Conservation (phyloP, 1,284 basidiomycete species). For the Puccinia sorghi region DNA sequence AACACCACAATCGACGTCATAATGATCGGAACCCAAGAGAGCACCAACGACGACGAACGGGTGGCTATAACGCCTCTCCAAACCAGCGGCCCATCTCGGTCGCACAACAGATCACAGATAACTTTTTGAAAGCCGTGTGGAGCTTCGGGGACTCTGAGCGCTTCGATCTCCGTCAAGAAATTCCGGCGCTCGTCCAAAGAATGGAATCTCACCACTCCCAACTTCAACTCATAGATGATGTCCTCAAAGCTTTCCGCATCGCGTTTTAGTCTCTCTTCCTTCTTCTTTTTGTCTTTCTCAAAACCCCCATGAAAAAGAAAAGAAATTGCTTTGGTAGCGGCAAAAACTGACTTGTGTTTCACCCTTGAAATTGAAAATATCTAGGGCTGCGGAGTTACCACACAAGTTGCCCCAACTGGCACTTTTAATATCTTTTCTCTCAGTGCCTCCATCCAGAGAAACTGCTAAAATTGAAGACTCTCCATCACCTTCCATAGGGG, state of each 20-base stretch:
- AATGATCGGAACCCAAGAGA: conserved; percentile 30
- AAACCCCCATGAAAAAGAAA: background rate
- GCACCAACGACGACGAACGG: conserved; percentile 5
- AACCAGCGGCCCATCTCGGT: conserved; percentile 7
- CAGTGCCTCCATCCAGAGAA: conserved; percentile 60
- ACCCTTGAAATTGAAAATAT: background rate
- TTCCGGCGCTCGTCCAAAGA: conserved; percentile 51
- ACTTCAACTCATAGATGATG: conserved; percentile 39
- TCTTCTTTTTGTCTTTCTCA: background rate
- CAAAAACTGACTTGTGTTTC: background rate
- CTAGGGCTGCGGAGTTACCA: conserved; percentile 79
- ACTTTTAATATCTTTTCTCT: conserved; percentile 70
- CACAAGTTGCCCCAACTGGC: conserved; percentile 88
- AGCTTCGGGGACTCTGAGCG: conserved; percentile 50
- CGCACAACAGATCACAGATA: conserved; percentile 29
- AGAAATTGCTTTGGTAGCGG: background rate
- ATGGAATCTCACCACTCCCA: conserved; percentile 52
- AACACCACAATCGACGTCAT: conserved; percentile 1
- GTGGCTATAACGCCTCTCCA: conserved; percentile 13
- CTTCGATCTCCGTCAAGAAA: conserved; percentile 52
- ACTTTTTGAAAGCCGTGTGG: conserved; percentile 40
- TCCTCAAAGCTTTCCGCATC: conserved; percentile 54
- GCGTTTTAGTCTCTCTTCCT: conserved; percentile 51
- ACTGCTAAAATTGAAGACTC: conserved; percentile 49
- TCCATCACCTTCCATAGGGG: conserved; percentile 63